Evolutionary conservation across 306 rosid genomes (phyloP).

Genomic region (Potentilla sterilis): DNA sequence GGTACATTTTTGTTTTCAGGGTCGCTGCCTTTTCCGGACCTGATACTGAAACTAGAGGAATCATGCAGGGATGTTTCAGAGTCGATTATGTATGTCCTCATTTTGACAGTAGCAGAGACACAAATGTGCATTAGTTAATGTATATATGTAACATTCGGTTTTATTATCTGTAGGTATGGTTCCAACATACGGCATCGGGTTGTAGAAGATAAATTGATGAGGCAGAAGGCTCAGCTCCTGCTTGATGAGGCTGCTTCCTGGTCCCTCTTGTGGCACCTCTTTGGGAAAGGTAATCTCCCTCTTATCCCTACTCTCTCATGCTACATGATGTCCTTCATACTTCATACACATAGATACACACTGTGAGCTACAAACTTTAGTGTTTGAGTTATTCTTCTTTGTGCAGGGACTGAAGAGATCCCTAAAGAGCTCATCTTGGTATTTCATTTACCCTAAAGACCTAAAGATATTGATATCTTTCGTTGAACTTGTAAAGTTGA

Average conservation of each 20-base stretch:
- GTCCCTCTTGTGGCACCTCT: slow-evolving; percentile 96
- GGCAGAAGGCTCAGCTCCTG: slow-evolving; percentile 89
- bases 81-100: slow-evolving; percentile 63
- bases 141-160: background rate
- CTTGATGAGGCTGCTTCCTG: slow-evolving; percentile 98
- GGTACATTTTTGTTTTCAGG: slow-evolving; percentile 46
- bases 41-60: slow-evolving; percentile 66
- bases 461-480: background rate
- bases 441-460: slow-evolving; percentile 17
- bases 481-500: background rate
- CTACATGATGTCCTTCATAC: background rate
- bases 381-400: slow-evolving; percentile 33
- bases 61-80: slow-evolving; percentile 79
- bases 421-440: slow-evolving; percentile 79
- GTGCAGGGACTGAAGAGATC: slow-evolving; percentile 80
- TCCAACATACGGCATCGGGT: slow-evolving; percentile 67
- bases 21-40: slow-evolving; percentile 73
- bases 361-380: background rate
- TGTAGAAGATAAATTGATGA: slow-evolving; percentile 88
- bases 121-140: slow-evolving; percentile 17
- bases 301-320: slow-evolving; percentile 18
- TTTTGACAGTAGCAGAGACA: slow-evolving; percentile 16
- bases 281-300: slow-evolving; percentile 77
- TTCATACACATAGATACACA: background rate
- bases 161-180: slow-evolving; percentile 49